Evolutionary conservation across 176 grass and related monocot species (phyloP), one percentile per base, ranked within the genome.

Genomic region (Aegilops umbellulata): DNA sequence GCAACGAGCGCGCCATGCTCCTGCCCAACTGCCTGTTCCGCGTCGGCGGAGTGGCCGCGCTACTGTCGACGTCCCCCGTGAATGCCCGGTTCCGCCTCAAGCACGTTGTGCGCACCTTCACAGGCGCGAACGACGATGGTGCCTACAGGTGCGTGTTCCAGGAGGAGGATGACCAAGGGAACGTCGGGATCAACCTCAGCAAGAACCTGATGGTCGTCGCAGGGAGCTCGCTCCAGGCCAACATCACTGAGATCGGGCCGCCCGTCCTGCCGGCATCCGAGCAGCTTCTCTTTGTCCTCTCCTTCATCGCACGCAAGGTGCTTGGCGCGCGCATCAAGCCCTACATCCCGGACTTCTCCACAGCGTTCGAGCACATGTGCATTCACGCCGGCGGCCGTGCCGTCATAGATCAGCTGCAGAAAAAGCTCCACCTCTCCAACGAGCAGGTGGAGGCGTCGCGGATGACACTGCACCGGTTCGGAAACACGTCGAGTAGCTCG

Each of bases 391-490:
- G 64, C 27, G 64, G 64, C 64, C 64, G 64, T 0, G 15, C 64
- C 7, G 29, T 67, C 13, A 67, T 32, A 3, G 64, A 67, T 6
- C 12, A 67, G 64, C 15, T 67, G 64, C 64, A 67, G 16, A 34
- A 32, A 19, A 31, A 30, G 27, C 30, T 68, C 29, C 0, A 3
- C 16, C 66, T 69, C 17, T 38, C 66, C 34, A 85, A 90, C 77
- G 81, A 93, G 84, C 81, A 90, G 30, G 88, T 93, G 77, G 91
- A 93, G 88, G 84, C 88, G 55, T 93, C 91, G 8, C 51, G 88
- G 75, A 93, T 93, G 91, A 87, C 91, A 74, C 91, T 93, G 80
- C 88, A 93, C 85, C 84, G 85, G 17, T 90, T 93, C 77, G 91
- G 91, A 4, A 93, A 93, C 88, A 93, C 91, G 14, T 88, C 82